Evolutionary conservation across 768 basidiomycete genomes (phyloP).

Genomic region (Ramaria sp.): DNA sequence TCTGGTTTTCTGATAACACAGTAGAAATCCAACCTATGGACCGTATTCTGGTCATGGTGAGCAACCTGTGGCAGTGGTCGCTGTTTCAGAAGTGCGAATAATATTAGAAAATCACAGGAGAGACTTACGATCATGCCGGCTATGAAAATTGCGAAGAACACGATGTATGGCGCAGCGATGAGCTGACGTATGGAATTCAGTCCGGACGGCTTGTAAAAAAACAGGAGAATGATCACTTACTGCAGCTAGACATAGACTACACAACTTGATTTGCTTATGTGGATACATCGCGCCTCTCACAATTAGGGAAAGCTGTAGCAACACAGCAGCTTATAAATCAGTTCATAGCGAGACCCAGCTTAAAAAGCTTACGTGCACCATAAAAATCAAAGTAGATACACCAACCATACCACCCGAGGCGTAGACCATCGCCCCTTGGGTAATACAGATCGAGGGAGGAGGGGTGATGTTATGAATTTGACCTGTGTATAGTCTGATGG

Average conservation of each 20-base stretch:
- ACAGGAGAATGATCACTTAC: not conserved
- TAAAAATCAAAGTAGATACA: not conserved
- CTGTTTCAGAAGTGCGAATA: not conserved
- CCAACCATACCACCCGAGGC: slow-evolving; percentile 22
- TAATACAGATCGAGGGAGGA: slow-evolving; percentile 25
- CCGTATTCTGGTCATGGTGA: not conserved
- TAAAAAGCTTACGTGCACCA: not conserved
- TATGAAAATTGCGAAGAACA: not conserved
- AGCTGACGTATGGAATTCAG: not conserved
- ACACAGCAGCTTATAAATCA: not conserved
- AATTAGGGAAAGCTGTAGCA: not conserved
- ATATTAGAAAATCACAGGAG: not conserved
- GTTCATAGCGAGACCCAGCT: not conserved
- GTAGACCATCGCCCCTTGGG: slow-evolving; percentile 42
- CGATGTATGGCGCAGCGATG: not conserved
- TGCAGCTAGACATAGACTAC: not conserved
- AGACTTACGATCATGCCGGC: not conserved
- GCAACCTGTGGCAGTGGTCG: not conserved
- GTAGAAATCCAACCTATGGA: not conserved
- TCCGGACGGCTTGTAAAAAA: not conserved
- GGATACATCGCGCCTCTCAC: not conserved
- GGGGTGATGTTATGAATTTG: slow-evolving; percentile 15
- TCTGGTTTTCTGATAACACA: not conserved
- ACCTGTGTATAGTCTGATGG: not conserved
- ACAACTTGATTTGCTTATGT: not conserved